These are phyloP conservation scores for Rachicladosporium sp. DNA, from an alignment of 2,329 filamentous ascomycete genomes.

Conservation along the genomic window DNA sequence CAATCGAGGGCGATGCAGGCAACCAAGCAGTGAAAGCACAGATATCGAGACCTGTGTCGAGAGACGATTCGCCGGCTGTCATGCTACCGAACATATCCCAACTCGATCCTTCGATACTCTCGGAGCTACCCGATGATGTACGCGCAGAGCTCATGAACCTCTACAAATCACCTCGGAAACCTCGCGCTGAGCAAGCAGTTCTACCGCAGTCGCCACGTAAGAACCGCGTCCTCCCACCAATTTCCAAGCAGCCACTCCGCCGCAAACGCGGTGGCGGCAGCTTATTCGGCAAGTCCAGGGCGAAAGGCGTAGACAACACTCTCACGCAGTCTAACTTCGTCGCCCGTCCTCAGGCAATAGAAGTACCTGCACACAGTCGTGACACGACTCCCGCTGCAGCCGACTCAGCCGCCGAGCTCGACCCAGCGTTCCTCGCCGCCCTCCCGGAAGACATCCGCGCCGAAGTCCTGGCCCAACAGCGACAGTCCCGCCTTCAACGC, in stretches of 20 bases:
- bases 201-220: slow-evolving; percentile 43
- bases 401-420: slow-evolving; percentile 49
- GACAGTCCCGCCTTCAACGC: slow-evolving; percentile 45
- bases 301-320: slow-evolving; percentile 38
- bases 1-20: slow-evolving; percentile 3
- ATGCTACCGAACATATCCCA: slow-evolving; percentile 55
- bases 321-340: slow-evolving; percentile 66
- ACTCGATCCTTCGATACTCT: slow-evolving; percentile 73
- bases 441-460: slow-evolving; percentile 67
- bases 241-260: slow-evolving; percentile 50
- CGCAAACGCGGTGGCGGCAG: slow-evolving; percentile 49
- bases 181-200: slow-evolving; percentile 21
- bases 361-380: slow-evolving; percentile 10
- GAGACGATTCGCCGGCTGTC: slow-evolving; percentile 19
- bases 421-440: slow-evolving; percentile 65
- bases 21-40: no score
- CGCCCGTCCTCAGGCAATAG: slow-evolving; percentile 14
- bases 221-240: slow-evolving; percentile 39
- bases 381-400: no score
- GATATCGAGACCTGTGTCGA: no score
- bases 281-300: slow-evolving; percentile 34
- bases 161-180: slow-evolving; percentile 38
- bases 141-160: slow-evolving; percentile 69
- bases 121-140: slow-evolving; percentile 73
- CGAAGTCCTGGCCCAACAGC: slow-evolving; percentile 68